Evolutionary conservation across 2,329 filamentous ascomycete species (phyloP).

Genomic region (Aspergillus carbonarius): DNA sequence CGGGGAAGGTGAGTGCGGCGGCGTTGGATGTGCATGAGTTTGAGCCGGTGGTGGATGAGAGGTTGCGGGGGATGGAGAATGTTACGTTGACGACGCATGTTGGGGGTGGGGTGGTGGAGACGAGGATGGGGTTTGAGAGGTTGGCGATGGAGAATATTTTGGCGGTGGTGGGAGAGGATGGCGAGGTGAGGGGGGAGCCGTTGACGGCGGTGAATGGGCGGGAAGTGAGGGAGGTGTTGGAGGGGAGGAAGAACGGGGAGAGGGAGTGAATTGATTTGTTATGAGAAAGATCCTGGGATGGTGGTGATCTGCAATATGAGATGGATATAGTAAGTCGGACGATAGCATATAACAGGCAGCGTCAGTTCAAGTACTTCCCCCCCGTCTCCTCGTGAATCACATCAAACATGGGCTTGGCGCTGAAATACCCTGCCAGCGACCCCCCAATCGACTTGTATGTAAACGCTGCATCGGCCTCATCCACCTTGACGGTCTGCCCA

Average conservation of each 20-base stretch:
- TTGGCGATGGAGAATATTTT: slow-evolving; percentile 46
- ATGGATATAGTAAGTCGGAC: neutral
- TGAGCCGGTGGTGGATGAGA: slow-evolving; percentile 52
- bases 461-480: slow-evolving; percentile 65
- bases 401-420: slow-evolving; percentile 70
- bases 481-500: slow-evolving; percentile 64
- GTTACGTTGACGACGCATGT: slow-evolving; percentile 49
- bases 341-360: neutral
- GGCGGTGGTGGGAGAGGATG: neutral
- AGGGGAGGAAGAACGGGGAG: neutral
- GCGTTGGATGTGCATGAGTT: slow-evolving; percentile 56
- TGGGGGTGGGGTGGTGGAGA: slow-evolving; percentile 48
- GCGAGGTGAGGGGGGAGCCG: neutral
- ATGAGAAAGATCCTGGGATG: too few species aligned
- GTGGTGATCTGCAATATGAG: too few species aligned
- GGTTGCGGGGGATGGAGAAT: slow-evolving; percentile 42
- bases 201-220: slow-evolving; percentile 1
- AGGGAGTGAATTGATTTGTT: too few species aligned
- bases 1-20: slow-evolving; percentile 47
- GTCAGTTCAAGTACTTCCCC: slow-evolving; percentile 51
- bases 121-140: slow-evolving; percentile 49
- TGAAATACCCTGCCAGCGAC: slow-evolving; percentile 65
- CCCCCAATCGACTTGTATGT: slow-evolving; percentile 67
- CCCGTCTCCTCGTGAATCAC: slow-evolving; percentile 62
- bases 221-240: neutral